phyloP scores from a whole-genome alignment of 2,329 filamentous ascomycete species.

The Colletotrichum coccodes region DNA sequence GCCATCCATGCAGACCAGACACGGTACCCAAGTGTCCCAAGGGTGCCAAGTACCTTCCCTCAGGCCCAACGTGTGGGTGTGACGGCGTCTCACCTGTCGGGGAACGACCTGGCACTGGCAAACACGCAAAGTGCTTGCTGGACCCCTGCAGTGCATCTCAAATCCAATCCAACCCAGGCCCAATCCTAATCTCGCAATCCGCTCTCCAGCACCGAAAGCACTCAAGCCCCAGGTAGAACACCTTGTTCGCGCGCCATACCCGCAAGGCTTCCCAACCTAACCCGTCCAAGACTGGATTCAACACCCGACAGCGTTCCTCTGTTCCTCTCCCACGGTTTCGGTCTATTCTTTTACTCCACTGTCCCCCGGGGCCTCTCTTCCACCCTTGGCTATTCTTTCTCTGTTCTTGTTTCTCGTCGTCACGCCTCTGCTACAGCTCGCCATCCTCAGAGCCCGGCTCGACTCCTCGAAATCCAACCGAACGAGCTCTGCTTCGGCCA shows the following conservation, averaged over 20 bases:
- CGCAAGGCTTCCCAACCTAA: background rate
- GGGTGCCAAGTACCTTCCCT: background rate
- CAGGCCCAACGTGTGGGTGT: background rate
- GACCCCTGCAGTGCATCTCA: slow-evolving; percentile 27
- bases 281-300: slow-evolving; percentile 1
- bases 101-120: slow-evolving; percentile 21
- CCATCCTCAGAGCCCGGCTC: background rate
- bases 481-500: background rate
- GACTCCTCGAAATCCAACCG: background rate
- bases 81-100: slow-evolving; percentile 14
- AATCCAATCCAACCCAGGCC: slow-evolving; percentile 4
- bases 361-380: background rate
- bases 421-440: background rate
- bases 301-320: background rate
- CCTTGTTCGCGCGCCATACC: background rate
- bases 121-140: slow-evolving; percentile 18
- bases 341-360: slow-evolving; percentile 20
- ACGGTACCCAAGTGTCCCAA: background rate
- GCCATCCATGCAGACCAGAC: background rate
- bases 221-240: background rate
- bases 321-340: background rate
- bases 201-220: slow-evolving; percentile 3
- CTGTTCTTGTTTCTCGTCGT: background rate
- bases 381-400: background rate
- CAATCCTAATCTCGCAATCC: slow-evolving; percentile 10